These are phyloP conservation scores for Dioscorea alata DNA, from an alignment of 106 monocot genomes.

Conservation along the genomic window DNA sequence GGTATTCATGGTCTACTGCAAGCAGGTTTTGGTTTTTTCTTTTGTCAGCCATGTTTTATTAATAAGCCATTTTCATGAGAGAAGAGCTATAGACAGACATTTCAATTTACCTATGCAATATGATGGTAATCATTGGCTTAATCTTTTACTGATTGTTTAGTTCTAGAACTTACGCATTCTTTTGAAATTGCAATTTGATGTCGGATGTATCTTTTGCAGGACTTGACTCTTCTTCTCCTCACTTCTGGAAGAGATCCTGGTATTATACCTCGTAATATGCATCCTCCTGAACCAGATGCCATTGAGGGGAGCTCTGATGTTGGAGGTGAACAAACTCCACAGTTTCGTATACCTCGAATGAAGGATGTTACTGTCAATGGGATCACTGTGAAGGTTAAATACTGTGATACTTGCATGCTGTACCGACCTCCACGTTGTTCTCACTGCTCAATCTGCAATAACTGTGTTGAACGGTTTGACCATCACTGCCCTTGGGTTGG, in stretches of 20 bases:
- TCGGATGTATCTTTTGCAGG: conserved; percentile 24
- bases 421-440: conserved; percentile 97
- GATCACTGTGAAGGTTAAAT: conserved; percentile 76
- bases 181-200: no score
- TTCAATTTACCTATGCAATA: no score
- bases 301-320: conserved; percentile 43
- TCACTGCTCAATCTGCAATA: conserved; percentile 94
- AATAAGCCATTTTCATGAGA: no score
- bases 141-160: no score
- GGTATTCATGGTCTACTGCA: no score
- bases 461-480: conserved; percentile 89
- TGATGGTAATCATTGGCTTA: no score
- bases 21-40: no score
- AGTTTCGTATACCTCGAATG: conserved; percentile 69
- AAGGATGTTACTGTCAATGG: conserved; percentile 88
- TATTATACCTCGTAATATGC: conserved; percentile 76
- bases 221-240: conserved; percentile 56
- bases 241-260: conserved; percentile 87
- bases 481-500: conserved; percentile 99
- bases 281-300: conserved; percentile 74
- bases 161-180: no score
- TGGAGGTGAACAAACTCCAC: conserved; percentile 59
- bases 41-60: no score
- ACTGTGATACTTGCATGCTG: conserved; percentile 96
- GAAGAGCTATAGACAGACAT: no score